Evolutionary conservation across 768 basidiomycete genomes (phyloP), one percentile per base, ranked within the genome.

Genomic region (Collybiopsis confluens): DNA sequence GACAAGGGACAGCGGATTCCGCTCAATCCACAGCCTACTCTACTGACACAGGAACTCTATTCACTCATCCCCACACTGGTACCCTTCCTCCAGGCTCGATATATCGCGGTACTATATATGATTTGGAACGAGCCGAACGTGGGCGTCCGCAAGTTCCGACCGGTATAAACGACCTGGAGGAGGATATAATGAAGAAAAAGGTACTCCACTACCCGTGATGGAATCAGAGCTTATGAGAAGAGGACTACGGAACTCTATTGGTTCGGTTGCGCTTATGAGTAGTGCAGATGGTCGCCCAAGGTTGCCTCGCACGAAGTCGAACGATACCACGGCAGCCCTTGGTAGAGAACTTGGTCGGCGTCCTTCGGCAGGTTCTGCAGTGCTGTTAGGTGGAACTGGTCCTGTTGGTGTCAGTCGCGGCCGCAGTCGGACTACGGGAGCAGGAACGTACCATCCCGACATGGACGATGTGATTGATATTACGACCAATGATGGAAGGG

Each of bases 161-260:
- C 4, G 45, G 45, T 11, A 46, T 46, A 1, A 26, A 46, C 33
- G 45, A 46, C 10, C 16, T 46, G 21, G 45, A 46, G n/a, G 45
- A 46, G 20, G 45, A 46, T 0, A 20, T 46, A 5, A 10, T 46
- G n/a, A 46, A 46, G 45, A 33, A 46, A 16, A 33, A 30, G 45
- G 45, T 46, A 46, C 27, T 30, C 28, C 45, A 2, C 33, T 46
- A 20, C 45, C 45, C 33, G 45, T 46, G 4, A 30, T 18, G 11
- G 45, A 46, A 15, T 30, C 27, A 10, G 45, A 46, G 45, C 27
- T 46, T 6, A 46, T 46, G 45, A 27, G 45, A n/a, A 46, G 45
- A 33, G 45, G 45, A 46, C 20, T 46, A 27, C 27, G 45, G 45
- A 46, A 35, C 8, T 27, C 44, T 6, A 6, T 45, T n/a, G 45